Base-by-base conservation (phyloP, 441 rosid genomes). In the Gossypium davidsonii region DNA sequence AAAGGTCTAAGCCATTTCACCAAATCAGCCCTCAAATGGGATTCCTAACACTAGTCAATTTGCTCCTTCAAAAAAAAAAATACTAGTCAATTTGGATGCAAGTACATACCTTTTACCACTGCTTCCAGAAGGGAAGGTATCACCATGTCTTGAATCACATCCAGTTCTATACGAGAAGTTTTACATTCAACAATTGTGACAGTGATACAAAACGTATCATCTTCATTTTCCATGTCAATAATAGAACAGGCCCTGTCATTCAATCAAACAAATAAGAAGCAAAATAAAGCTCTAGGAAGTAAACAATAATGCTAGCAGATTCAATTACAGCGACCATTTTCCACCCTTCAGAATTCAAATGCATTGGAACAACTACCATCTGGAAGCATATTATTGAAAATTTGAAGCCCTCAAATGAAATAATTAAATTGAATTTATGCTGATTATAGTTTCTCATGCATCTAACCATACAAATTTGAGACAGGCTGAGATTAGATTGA, bases 71-170 rank as follows among this genome's bases (percentile, higher is more conserved):
- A 34, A 34, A 37, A 28, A 28, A 34, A 37, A 7, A 37, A 37
- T 12, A 60, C 20, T 6, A 74, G 62, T 62, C 49, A 62, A 9
- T 3, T 62, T 37, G 49, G 48, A 34, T 9, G 21, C 12, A 55
- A 49, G 18, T 63, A 21, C 63, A 39, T 59, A 94, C 99, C 99
- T 92, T 87, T 90, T 63, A 96, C 74, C 56, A 90, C 87, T 76
- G 91, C 76, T 73, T 80, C 80, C 26, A 92, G 90, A 75, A 96
- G 90, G 74, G 80, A 88, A 3, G 98, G 98, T 71, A 96, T 86
- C 77, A 92, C 67, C 7, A 74, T 15, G 65, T 73, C 83, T 74
- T 72, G 89, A 75, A 96, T 79, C 20, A 77, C 73, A 49, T 81
- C 87, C 79, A 90, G 70, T 21, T 77, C 72, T 34, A 76, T 73